phyloP scores from a whole-genome alignment of 176 grass and related monocot genomes.

The Hordeum marinum region DNA sequence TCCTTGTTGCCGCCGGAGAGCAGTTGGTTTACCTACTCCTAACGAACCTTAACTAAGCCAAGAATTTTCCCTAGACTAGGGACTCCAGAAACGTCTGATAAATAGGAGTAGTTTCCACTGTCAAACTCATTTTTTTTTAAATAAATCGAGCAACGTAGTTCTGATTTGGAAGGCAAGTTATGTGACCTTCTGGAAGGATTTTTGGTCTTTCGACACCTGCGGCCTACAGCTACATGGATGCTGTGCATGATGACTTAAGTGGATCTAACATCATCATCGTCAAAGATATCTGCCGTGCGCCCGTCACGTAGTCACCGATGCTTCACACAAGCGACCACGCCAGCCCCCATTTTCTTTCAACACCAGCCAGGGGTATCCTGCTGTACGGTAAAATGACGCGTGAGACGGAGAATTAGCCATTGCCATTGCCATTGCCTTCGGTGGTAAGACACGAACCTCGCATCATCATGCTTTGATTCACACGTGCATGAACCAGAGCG shows the following conservation, averaged over 20 bases:
- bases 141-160: not conserved
- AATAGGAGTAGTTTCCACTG: not conserved
- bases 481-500: not conserved
- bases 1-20: not conserved
- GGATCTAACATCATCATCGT: not conserved
- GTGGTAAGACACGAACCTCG: conserved; percentile 5
- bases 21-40: conserved; percentile 18
- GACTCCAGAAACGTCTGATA: not conserved
- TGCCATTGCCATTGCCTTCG: not conserved
- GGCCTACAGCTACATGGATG: not conserved
- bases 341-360: not conserved
- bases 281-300: not conserved
- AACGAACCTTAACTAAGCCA: conserved; percentile 14
- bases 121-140: not conserved
- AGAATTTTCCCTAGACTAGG: not conserved
- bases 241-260: not conserved
- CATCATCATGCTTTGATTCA: not conserved
- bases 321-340: not conserved
- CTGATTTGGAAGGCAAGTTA: not conserved
- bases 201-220: not conserved
- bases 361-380: not conserved
- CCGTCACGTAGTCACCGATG: not conserved
- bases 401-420: not conserved
- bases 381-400: not conserved
- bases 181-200: not conserved